phyloP scores from a whole-genome alignment of 1,284 basidiomycete species.

The Trametes polyzona region DNA sequence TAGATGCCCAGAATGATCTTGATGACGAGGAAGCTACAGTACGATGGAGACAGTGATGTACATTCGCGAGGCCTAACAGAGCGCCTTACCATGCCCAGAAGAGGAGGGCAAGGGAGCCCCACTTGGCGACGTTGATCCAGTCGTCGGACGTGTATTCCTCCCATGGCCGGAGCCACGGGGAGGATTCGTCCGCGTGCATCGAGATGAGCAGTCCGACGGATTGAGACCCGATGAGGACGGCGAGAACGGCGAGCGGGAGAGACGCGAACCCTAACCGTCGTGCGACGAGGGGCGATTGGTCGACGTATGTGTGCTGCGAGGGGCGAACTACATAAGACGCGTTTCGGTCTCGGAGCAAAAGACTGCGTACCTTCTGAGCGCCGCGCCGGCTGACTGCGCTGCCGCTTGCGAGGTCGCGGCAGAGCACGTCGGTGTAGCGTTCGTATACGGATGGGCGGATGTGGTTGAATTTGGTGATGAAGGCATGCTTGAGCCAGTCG shows the following conservation, averaged over 20 bases:
- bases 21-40: conserved; percentile 72
- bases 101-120: conserved; percentile 66
- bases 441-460: conserved; percentile 96
- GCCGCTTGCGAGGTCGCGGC: conserved; percentile 88
- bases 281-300: conserved; percentile 94
- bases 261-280: conserved; percentile 94
- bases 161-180: conserved; percentile 40
- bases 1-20: conserved; percentile 91
- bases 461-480: conserved; percentile 98
- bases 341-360: background rate
- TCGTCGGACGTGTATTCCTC: conserved; percentile 48
- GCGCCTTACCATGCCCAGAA: conserved; percentile 80
- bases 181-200: conserved; percentile 46
- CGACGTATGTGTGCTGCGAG: conserved; percentile 83
- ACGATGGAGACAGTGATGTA: too few relatives aligned
- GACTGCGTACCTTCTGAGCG: conserved; percentile 64
- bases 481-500: conserved; percentile 99
- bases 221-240: conserved; percentile 88
- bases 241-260: conserved; percentile 89
- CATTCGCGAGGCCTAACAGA: background rate
- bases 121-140: conserved; percentile 59
- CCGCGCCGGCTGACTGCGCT: conserved; percentile 71
- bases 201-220: conserved; percentile 70
- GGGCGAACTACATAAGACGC: background rate
- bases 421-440: conserved; percentile 94